phyloP scores from a whole-genome alignment of 257 asterid species.

The Eustoma russellianum region DNA sequence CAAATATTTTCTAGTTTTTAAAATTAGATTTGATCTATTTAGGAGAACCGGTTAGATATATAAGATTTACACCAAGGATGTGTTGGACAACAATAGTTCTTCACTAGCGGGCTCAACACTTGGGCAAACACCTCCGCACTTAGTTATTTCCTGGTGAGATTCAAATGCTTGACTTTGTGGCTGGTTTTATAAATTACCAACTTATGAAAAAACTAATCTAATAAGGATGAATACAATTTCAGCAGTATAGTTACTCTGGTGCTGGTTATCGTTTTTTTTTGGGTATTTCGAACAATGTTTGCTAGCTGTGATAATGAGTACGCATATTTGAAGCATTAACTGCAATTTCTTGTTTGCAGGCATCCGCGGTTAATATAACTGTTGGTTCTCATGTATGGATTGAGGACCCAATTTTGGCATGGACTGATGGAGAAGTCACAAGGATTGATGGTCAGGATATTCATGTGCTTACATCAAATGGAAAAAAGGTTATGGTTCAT shows the following conservation, averaged over 20 bases:
- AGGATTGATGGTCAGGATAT: constrained; percentile 75
- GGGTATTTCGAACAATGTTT: not conserved
- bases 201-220: not conserved
- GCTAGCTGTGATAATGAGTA: not conserved
- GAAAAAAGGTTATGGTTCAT: constrained; percentile 54
- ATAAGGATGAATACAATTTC: not conserved
- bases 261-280: not conserved
- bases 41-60: too few species aligned
- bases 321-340: constrained; percentile 7
- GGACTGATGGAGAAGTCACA: constrained; percentile 89
- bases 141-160: too few species aligned
- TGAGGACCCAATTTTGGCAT: constrained; percentile 89
- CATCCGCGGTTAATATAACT: constrained; percentile 65
- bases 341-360: constrained; percentile 45
- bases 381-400: constrained; percentile 97
- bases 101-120: too few species aligned
- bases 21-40: too few species aligned
- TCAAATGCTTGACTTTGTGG: too few species aligned
- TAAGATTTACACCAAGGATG: too few species aligned
- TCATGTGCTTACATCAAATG: constrained; percentile 69
- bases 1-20: too few species aligned
- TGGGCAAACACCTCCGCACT: too few species aligned
- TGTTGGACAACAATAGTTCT: too few species aligned
- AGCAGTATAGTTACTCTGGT: not conserved
- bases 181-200: not conserved